Base-by-base conservation (phyloP, 345 rosid genomes). In the Laguncularia racemosa region DNA sequence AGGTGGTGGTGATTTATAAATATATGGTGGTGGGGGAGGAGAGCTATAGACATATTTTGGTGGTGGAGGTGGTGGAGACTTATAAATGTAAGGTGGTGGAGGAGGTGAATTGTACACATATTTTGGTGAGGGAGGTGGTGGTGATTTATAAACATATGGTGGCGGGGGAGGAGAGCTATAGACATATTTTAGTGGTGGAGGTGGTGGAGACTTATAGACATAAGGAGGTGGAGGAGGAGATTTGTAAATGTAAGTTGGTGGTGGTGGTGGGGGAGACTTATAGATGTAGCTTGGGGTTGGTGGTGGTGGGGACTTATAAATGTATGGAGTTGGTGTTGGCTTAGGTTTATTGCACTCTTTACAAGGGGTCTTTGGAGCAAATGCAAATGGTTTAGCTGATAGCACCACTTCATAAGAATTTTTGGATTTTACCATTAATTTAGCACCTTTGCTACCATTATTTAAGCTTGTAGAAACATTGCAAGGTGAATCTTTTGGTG, bases 371-470 rank as follows among this genome's bases (percentile, higher is more conserved):
- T 58, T 69, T 0, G 78, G 56, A 33, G 68, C 78, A 58, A 60
- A 73, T 57, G 78, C 78, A 55, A 73, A 73, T 0, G 73, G n/a
- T 63, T 69, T 47, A 17, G 54, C 71, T 0, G 18, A 59, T 55
- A 83, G 79, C 44, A 83, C 83, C 53, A 80, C 79, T 71, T 79
- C 85, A 18, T 79, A 53, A 57, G 75, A 45, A 6, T 67, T 75
- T 78, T 83, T 83, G 0, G 88, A 83, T 65, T 83, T 83, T 52
- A 83, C 76, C n/a, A 64, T 71, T 15, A 83, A 79, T 18, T 61
- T 47, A 1, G 81, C 85, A 20, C 88, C 85, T 58, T 71, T 64
- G 20, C 70, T 67, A 12, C 88, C 88, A 62, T 53, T 0, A 16
- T 83, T 77, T 19, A 57, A 26, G 20, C 46, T 0, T 12, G 78